Base-by-base conservation (phyloP, 2,329 filamentous ascomycete genomes). In the Coleophoma crateriformis region DNA sequence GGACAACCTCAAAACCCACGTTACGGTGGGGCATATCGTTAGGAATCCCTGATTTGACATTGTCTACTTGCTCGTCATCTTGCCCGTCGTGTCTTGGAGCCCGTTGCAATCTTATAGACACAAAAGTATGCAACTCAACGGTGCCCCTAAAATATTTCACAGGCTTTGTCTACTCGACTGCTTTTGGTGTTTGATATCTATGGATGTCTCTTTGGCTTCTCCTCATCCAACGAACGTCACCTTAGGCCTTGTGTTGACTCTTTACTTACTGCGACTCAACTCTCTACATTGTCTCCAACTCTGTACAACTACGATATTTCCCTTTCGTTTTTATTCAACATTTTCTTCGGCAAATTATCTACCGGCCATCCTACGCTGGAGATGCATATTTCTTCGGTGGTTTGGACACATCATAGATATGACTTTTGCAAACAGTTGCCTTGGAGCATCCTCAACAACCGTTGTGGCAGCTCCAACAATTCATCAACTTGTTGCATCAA, bases 381-480 rank as follows among this genome's bases (percentile, higher is more conserved):
- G 63, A 67, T 67, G 34, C 68, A 73, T 72, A 69, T 66, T 69
- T 72, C 70, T 71, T 64, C 70, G 71, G 74, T 71, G 74, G 69
- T 72, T 81, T 81, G 77, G 77, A 81, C 74, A 80, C 71, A 74
- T 78, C 68, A 79, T 79, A 73, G 67, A 79, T 80, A 79, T 71
- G 71, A 68, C 72, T 78, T 77, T 78, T 78, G 75, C 74, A 58
- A 54, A 55, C 46, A 45, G 53, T 55, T 57, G 54, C 53, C 48
- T 46, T 58, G 54, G 54, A 47, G 52, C 49, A 58, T 47, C 54
- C 48, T 52, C 51, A 10, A 56, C 50, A 53, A 55, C 56, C 53
- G 45, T 56, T 45, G 20, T 46, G 52, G 46, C 50, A 45, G 50
- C 56, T 51, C 50, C 53, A 56, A 54, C 54, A 50, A 55, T 50